Percentiles rank a stretch among this genome's conserved stretches.
phyloP scores from a whole-genome alignment of 164 flowering plant genomes.

The Aristolochia californica region DNA sequence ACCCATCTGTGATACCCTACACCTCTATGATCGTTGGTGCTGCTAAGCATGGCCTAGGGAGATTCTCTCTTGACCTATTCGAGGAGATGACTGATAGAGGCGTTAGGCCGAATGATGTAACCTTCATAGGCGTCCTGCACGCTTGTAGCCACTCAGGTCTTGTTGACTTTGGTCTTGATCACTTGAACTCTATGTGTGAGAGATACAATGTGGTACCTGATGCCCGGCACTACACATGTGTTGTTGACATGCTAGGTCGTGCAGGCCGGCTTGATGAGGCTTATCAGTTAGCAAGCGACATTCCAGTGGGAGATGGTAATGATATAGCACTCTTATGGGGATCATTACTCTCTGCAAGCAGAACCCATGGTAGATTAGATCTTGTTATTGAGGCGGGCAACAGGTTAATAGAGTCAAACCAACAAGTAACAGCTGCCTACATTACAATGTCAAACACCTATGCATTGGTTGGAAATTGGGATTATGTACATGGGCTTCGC shows the following conservation, averaged over 20 bases:
- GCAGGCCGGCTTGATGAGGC: conserved; percentile 58
- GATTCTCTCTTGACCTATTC: conserved; percentile 37
- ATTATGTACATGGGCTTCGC: conserved; percentile 22
- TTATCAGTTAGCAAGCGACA: conserved; percentile 27
- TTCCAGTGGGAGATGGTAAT: conserved; percentile 16
- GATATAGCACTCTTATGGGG: conserved; percentile 50
- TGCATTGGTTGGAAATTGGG: conserved; percentile 51
- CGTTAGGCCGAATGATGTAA: conserved; percentile 52
- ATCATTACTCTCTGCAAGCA: conserved; percentile 43
- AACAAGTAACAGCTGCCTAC: conserved; percentile 38
- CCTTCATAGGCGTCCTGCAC: conserved; percentile 53
- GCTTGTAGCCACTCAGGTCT: conserved; percentile 79
- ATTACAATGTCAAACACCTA: conserved; percentile 51
- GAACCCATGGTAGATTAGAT: conserved; percentile 47
- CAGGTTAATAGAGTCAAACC: conserved; percentile 33
- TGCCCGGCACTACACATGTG: conserved; percentile 45
- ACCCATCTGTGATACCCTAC: conserved; percentile 41
- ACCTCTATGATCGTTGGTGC: conserved; percentile 50
- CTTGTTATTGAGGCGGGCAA: conserved; percentile 41
- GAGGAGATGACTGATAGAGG: conserved; percentile 41
- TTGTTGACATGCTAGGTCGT: conserved; percentile 66
- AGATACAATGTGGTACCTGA: conserved; percentile 35
- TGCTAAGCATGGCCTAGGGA: conserved; percentile 51
- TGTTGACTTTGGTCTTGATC: conserved; percentile 36
- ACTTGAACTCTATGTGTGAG: conserved; percentile 35